These are phyloP conservation scores for Cicer yamashitae DNA, from an alignment of 306 rosid genomes.

Conservation along the genomic window DNA sequence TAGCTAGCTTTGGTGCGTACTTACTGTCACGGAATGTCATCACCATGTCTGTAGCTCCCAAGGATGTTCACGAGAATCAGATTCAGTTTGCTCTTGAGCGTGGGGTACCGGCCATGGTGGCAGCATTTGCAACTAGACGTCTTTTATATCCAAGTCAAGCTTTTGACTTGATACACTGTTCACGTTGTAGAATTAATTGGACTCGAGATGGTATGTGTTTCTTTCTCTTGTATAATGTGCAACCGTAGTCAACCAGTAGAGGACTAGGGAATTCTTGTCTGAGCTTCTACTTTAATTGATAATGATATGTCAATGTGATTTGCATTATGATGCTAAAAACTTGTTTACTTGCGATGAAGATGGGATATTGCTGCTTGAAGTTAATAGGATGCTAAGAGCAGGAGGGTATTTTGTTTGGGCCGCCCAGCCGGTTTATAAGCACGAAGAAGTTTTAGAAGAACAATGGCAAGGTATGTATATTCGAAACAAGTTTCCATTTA, in stretches of 20 bases:
- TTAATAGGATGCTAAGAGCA: slow-evolving; percentile 87
- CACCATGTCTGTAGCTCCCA: slow-evolving; percentile 92
- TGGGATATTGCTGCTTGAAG: slow-evolving; percentile 94
- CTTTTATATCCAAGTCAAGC: slow-evolving; percentile 90
- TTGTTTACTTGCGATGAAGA: slow-evolving; percentile 62
- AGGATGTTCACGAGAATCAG: slow-evolving; percentile 97
- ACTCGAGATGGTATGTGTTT: slow-evolving; percentile 79
- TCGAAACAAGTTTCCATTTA: slow-evolving; percentile 14
- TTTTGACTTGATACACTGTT: slow-evolving; percentile 92
- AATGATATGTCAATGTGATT: slow-evolving; percentile 21
- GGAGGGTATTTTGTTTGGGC: slow-evolving; percentile 99
- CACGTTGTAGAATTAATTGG: slow-evolving; percentile 96
- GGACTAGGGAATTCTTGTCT: slow-evolving; percentile 11
- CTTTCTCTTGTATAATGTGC: slow-evolving; percentile 30
- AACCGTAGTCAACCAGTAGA: slow-evolving; percentile 26
- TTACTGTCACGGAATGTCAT: slow-evolving; percentile 76
- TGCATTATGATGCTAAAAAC: slow-evolving; percentile 34
- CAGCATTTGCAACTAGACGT: slow-evolving; percentile 88
- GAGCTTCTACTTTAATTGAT: slow-evolving; percentile 23
- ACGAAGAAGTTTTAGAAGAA: slow-evolving; percentile 82
- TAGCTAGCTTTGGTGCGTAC: slow-evolving; percentile 96
- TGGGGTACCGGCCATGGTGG: slow-evolving; percentile 96
- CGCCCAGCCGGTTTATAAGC: slow-evolving; percentile 98
- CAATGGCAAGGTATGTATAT: slow-evolving; percentile 96
- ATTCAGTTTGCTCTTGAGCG: slow-evolving; percentile 98